Base-by-base conservation (phyloP, 345 rosid genomes). In the Aegle marmelos region DNA sequence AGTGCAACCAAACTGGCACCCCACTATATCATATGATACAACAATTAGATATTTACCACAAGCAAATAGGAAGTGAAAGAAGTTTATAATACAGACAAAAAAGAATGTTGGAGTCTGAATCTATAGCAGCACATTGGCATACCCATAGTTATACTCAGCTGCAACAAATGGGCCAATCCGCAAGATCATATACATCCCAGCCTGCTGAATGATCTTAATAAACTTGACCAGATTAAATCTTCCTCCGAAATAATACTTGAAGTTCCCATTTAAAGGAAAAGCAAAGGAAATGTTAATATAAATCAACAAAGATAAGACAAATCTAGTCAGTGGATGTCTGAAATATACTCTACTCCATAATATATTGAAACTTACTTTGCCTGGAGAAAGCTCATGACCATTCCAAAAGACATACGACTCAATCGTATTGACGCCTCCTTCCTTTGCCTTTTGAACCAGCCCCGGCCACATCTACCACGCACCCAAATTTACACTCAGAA, bases 341-440 rank as follows among this genome's bases (percentile, higher is more conserved):
- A 48, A 59, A 31, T 68, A 33, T 61, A n/a, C 17, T 53, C 22
- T 1, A 28, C 39, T 14, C 21, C 50, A 45, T 14, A 45, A 17
- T 13, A 45, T 0, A 10, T 45, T 45, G 50, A 45, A 9, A 79
- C 91, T 83, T 67, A 92, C 98, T 83, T 90, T 84, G 79, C 88
- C 90, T 7, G 88, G 91, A 83, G 94, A 86, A 70, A 85, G 94
- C 75, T 93, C 98, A 53, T 95, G 98, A 7, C 95, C 98, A 82
- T 95, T 93, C 98, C 98, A 95, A 78, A 95, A 95, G 17, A 95
- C 98, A 74, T 95, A 95, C 8, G 98, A 91, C 48, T 95, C 98
- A 7, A 95, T 89, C 9, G 76, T 90, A 76, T 95, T 88, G 50
- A 84, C 86, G 48, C 98, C 98, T 70, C 98, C 98, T 82, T 92